Percentiles rank a stretch among this genome's conserved stretches.
Evolutionary conservation across 495 filamentous ascomycete genomes (phyloP).

Genomic region (Extremus antarcticus): DNA sequence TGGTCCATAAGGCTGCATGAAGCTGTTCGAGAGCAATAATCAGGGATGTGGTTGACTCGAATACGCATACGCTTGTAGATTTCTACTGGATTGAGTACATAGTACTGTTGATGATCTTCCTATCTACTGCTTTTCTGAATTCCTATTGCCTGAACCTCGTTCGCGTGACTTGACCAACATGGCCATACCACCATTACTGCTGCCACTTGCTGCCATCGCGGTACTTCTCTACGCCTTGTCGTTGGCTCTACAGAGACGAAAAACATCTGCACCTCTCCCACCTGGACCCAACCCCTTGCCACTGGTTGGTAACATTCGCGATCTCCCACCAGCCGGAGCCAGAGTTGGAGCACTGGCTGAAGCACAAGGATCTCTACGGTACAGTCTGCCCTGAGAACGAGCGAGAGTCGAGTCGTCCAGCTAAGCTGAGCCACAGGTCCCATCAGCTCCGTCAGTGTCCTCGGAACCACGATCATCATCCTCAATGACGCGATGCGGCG

Average conservation of each 20-base stretch:
- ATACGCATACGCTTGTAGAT: no score
- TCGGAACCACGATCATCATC: conserved; percentile 40
- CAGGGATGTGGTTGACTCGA: no score
- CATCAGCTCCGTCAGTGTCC: conserved; percentile 41
- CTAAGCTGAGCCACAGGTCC: no score
- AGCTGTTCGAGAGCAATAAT: no score
- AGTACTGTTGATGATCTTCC: no score
- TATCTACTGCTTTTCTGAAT: no score
- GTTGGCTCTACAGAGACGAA: not conserved
- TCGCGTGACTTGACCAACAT: not conserved
- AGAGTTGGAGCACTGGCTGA: conserved; percentile 39
- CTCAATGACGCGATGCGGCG: conserved; percentile 36
- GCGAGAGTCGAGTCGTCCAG: no score
- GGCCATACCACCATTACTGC: not conserved
- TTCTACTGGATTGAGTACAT: no score
- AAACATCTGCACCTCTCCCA: conserved; percentile 26
- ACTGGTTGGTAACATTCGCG: conserved; percentile 38
- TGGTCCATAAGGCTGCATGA: no score
- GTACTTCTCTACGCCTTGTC: not conserved
- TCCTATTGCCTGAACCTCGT: no score
- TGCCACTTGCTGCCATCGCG: not conserved
- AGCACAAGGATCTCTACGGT: conserved; percentile 43
- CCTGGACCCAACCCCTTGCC: conserved; percentile 37
- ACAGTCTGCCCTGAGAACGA: no score
- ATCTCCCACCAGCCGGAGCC: conserved; percentile 33